Evolutionary conservation across 1,284 basidiomycete species (phyloP).

Genomic region (Boletus sp.): DNA sequence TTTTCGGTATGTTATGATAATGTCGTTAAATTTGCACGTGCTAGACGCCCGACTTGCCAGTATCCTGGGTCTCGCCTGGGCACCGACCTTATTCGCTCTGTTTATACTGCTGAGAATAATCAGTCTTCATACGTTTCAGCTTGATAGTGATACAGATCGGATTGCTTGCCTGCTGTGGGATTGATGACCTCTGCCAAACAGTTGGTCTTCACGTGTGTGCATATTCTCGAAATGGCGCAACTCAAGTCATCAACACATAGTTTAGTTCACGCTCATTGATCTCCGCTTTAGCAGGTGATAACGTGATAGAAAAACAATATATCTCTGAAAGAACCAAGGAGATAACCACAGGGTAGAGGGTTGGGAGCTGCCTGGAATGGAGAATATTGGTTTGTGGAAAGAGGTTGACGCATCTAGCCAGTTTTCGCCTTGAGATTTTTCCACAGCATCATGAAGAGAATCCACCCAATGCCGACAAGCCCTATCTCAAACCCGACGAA

Average conservation of each 20-base stretch:
- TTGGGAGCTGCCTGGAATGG: not conserved
- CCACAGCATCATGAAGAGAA: conserved; percentile 57
- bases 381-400: not conserved
- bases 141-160: not conserved
- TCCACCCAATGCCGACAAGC: conserved; percentile 53
- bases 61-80: not conserved
- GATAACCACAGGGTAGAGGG: not conserved
- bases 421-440: conserved; percentile 62
- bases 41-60: not conserved
- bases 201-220: not conserved
- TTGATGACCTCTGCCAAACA: not conserved
- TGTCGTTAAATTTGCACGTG: not conserved
- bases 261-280: not conserved
- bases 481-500: conserved; percentile 62
- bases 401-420: conserved; percentile 33
- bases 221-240: not conserved
- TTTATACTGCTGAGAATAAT: not conserved
- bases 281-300: conserved; percentile 4
- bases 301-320: not conserved
- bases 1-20: not conserved
- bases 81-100: not conserved
- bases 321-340: not conserved
- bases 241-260: conserved; percentile 1
- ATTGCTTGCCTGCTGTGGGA: not conserved
- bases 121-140: no score